Evolutionary conservation across 1,139 yeast genomes (phyloP), one percentile per base, ranked within the genome.

Genomic region (Cylindricascospora bacillispora): DNA sequence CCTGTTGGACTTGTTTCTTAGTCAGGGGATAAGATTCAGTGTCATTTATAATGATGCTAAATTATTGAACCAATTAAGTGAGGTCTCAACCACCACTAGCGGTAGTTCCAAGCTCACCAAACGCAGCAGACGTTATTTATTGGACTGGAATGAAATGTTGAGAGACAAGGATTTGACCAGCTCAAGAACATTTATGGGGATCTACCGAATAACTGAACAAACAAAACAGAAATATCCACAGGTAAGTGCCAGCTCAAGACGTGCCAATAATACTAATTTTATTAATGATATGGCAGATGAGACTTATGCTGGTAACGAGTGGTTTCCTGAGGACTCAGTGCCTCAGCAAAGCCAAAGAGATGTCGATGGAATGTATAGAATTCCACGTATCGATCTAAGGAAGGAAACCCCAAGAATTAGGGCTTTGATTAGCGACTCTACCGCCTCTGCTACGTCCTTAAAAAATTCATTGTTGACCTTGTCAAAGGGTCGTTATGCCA

Each of bases 341-440:
- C 20, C 15, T 5, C 33, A 11, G 11, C 11, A 20, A 18, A 13
- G 19, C 34, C 3, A 18, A 32, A 21, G 17, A 28, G 29, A 36
- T 17, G 42, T 45, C 2, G 53, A 77, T 43, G 65, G 58, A 33
- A 62, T 67, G 43, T 79, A 59, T 47, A 60, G 63, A 35, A 77
- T 78, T 26, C 86, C 89, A 6, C 70, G 64, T 38, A 75, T 80
- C 45, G 74, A 79, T 55, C 65, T 78, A 41, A 66, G 62, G 33
- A 72, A 71, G 37, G 94, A 82, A 46, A 72, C 75, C 1, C 89
- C 94, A 9, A 73, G 67, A 52, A 79, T 86, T 38, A 63, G 75
- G 38, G 57, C 63, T 13, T 57, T 77, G 6, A 69, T 86, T 33
- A 85, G 94, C 3, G 81, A 81, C 35, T 73, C 93, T 12, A 71